Evolutionary conservation across 2,329 filamentous ascomycete species (phyloP), one percentile per base, ranked within the genome.

Genomic region (Clarireedia monteithiana): DNA sequence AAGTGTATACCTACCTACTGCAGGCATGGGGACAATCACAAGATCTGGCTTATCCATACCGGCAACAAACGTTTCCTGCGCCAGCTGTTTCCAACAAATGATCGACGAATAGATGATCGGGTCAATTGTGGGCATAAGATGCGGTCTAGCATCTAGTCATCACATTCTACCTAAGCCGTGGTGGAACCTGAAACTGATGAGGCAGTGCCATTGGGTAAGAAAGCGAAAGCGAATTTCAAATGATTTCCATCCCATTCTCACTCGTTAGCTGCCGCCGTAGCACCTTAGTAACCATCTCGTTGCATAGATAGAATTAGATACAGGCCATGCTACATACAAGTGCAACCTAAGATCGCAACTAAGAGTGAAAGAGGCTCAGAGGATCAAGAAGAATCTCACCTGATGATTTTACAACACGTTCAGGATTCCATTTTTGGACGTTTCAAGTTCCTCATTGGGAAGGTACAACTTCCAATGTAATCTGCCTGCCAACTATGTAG

Each of bases 331-430:
- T 12, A 34, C 30, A 34, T 34, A 34, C 30, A 34, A 14, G 30
- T 4, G 9, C 30, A 9, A 34, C 30, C 30, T 34, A 34, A 34
- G 30, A 34, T 34, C 30, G 30, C 30, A 34, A 34, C 30, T 34
- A 24, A 50, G 15, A n/a, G 6, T 38, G 26, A 47, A 44, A 45
- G 53, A 55, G 27, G 53, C 47, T 55, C 53, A 45, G 26, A 50
- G 53, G 53, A 50, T 44, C 53, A 50, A 45, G 34, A 50, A 55
- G 20, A 15, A 45, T 55, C 34, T 50, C 6, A 55, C 53, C 30
- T 20, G 47, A 30, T 55, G 47, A 55, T 46, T 55, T 38, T 47
- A 50, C 40, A 36, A 30, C 38, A 38, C 39, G 48, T 36, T n/a
- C 39, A 23, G 20, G 14, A 12, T 55, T 48, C 47, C 39, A 46